Base-by-base conservation (phyloP, 2,329 filamentous ascomycete species). In the Samsoniella hepiali region DNA sequence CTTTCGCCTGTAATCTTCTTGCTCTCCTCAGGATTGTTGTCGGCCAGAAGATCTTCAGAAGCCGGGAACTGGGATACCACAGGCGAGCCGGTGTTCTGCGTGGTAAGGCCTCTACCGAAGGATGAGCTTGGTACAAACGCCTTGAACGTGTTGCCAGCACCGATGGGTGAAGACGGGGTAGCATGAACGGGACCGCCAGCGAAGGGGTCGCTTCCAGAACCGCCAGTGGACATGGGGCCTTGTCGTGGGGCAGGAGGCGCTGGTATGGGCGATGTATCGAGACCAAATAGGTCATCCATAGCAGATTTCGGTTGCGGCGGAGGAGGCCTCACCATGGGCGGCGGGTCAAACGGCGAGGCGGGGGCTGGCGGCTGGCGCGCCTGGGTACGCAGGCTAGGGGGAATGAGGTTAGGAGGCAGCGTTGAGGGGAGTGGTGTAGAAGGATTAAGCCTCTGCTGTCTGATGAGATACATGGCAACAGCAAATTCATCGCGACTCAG, bases 401-500 rank as follows among this genome's bases (percentile, higher is more conserved):
- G 95, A 36, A 98, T 84, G 45, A 98, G 80, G 68, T 89, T 93
- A 0, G 88, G 81, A 10, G 94, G 93, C 49, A 99, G 79, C n/a
- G 86, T 83, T 29, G 88, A 81, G 2, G 95, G 95, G 38, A 98
- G 76, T 34, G 85, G 79, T 47, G 77, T 78, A 38, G 79, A 73
- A 63, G 87, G 86, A 66, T 88, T 89, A 67, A 84, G 90, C 61
- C 93, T 85, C 74, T 97, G 93, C 74, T 96, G 91, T 65, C 93
- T 87, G 70, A 99, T 97, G 58, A 99, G 82, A 73, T 96, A 96
- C 93, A 99, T 97, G 60, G 95, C 94, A 54, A 99, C 93, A 0
- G 95, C 93, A 73, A 99, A 99, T 70, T 97, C 93, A 68, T 99
- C 95, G 69, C 86, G 87, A 54, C 84, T 93, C 63, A 99, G 80